Evolutionary conservation across 2,329 filamentous ascomycete species (phyloP), one percentile per base, ranked within the genome.

Genomic region (Penicillium sp.): DNA sequence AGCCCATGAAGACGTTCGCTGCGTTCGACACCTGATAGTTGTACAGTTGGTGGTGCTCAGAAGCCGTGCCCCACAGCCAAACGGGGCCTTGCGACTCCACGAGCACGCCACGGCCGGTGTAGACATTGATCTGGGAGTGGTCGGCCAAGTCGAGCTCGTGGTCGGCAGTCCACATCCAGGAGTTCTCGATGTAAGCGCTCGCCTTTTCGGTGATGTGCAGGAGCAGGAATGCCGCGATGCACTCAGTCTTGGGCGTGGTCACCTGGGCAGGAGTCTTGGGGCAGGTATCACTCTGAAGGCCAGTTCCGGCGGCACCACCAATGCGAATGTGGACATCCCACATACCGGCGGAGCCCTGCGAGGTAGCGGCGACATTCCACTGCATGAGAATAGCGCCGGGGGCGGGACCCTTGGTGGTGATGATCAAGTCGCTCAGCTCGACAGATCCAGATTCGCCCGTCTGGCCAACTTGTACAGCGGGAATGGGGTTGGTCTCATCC

Each of bases 261-360:
- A 82, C 83, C 14, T 81, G 78, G 53, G 83, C 81, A 43, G 90
- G 90, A 63, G 88, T 90, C 83, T 96, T 96, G 74, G 85, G 77
- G 80, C 93, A 97, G 57, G 83, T 88, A 75, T 91, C 84, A 17
- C 88, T 89, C 77, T 96, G 91, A 15, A 98, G 84, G 65, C 90
- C 78, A 31, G 93, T 96, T 61, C 94, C 94, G 4, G 90, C 88
- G 56, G 89, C 88, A 45, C 95, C 95, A 69, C 92, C 94, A 68
- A 99, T 86, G 71, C 95, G 91, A 79, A 95, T 89, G 81, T 99
- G 95, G n/a, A 93, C 88, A 71, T 99, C 95, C 91, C 93, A 99
- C 78, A 97, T 88, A 63, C 87, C 94, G 20, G 88, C 88, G 1
- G 87, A 85, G 49, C 91, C 92, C 59, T 88, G 83, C 6, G 71